phyloP scores from a whole-genome alignment of 208 protist species.

The Acanthamoeba triangularis region DNA sequence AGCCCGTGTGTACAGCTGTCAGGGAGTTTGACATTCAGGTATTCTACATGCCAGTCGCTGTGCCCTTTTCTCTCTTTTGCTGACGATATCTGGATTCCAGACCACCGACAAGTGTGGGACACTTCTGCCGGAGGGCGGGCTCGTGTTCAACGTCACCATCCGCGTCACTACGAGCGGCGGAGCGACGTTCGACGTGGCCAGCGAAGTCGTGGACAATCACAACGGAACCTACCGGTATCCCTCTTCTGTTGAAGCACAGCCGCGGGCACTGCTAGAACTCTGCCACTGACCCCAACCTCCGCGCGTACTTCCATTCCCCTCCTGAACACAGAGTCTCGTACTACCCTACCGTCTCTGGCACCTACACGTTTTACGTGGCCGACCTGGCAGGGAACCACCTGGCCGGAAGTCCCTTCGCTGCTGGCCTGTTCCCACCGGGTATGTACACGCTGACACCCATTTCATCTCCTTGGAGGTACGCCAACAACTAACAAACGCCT shows the following conservation, averaged over 20 bases:
- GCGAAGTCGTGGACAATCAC: constrained; percentile 10
- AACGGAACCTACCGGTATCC: constrained; percentile 75
- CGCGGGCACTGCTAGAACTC: no score
- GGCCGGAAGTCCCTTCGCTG: constrained; percentile 27
- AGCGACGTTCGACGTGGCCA: not conserved
- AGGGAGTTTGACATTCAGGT: constrained; percentile 69
- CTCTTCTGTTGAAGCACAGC: not conserved
- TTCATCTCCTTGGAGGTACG: not conserved
- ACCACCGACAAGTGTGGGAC: constrained; percentile 14
- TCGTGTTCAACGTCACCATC: constrained; percentile 25
- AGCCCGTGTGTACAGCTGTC: constrained; percentile 41
- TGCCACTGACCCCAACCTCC: not conserved
- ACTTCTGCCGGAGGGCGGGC: not conserved
- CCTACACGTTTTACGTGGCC: constrained; percentile 21
- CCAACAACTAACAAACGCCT: not conserved
- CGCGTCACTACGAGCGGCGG: not conserved
- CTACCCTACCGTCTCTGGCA: not conserved
- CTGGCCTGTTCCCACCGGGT: constrained; percentile 62
- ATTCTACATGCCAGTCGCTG: not conserved
- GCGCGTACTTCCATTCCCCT: not conserved
- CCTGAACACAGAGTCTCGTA: not conserved
- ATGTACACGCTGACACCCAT: not conserved
- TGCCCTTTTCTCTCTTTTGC: not conserved
- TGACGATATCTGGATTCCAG: not conserved
- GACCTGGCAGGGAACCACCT: not conserved